Evolutionary conservation across 257 asterid species (phyloP), one percentile per base, ranked within the genome.

Genomic region (Asclepias syriaca): DNA sequence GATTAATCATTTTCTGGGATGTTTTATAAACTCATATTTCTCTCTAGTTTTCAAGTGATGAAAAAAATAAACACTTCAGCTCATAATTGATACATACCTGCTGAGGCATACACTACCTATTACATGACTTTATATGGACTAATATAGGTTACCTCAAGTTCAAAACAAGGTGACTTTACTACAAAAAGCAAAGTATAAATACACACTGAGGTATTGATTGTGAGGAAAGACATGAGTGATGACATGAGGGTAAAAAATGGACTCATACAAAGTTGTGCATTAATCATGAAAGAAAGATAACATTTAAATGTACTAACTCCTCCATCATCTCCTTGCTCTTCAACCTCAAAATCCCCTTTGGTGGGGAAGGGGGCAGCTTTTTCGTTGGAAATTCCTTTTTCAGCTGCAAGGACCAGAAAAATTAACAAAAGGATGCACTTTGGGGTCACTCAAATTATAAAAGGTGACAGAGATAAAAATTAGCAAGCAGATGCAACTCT

Each of bases 331-430:
- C 75, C 75, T 75, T 80, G 79, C 81, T 79, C 78, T 71, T 85
- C 63, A 72, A 73, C 78, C 80, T 86, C 80, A 84, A 72, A 59
- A 85, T 82, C 71, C 89, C 86, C 84, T 84, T 90, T 27, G 85
- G 73, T 49, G 96, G 95, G 70, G 84, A 72, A 3, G 83, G 85
- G 61, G 95, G 88, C 65, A 90, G 68, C 50, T 73, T 85, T 74
- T 90, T 88, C 78, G 63, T 81, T 39, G 75, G 85, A 72, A 85
- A 90, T 75, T 83, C 86, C 77, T 61, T 77, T 76, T 86, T 85
- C 65, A 90, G 87, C 96, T 90, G 84, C 83, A 82, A 74, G 77
- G 56, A 59, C 64, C 65, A 60, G 18, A 5, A 63, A 69, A 15
- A 16, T 50, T 68, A 61, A 77, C 56, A 66, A 48, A 72, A 75